Evolutionary conservation across 164 flowering plant species (phyloP), one percentile per base, ranked within the genome.

Genomic region (Stephania cephalantha): DNA sequence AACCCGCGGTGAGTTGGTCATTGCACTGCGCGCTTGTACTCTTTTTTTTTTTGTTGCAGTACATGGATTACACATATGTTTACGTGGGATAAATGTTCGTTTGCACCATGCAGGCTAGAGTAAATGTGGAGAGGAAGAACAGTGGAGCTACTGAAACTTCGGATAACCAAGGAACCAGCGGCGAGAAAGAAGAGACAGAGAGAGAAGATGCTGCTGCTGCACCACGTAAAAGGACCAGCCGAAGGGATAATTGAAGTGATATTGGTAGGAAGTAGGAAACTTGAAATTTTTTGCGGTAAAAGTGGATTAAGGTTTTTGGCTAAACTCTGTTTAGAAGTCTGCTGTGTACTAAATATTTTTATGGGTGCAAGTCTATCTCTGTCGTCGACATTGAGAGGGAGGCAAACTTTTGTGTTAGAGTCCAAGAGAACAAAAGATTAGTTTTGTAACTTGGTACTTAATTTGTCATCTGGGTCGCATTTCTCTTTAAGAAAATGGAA

Each of bases 151-250:
- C 48, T 7, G 84, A 76, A 67, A 73, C 86, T 42, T 77, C 84
- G 12, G 76, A 71, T 48, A 74, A 71, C 58, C 81, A 84, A 75
- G 89, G 72, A 71, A 80, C 65, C 78, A 76, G 80, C 13, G 82
- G 73, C 9, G 86, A 80, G 70, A 84, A 83, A 61, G 86, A 87
- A 76, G 87, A 82, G 42, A 2, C 42, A 78, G 82, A 79, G 68
- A 78, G 31, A 7, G 82, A 86, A 74, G 81, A 82, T 55, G 82
- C 85, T 73, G 86, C 55, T 48, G 82, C 85, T 70, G 86, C 90
- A 69, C 85, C 90, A 48, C 91, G 89, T 4, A 71, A 85, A 70
- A 84, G 90, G 77, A 69, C 77, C 73, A 72, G 77, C 17, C 85
- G 91, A 78, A 85, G 91, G 72, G 91, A 90, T 46, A 80, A 72